Base-by-base conservation (phyloP, 78 protist genomes). In the Acrasis kona region DNA sequence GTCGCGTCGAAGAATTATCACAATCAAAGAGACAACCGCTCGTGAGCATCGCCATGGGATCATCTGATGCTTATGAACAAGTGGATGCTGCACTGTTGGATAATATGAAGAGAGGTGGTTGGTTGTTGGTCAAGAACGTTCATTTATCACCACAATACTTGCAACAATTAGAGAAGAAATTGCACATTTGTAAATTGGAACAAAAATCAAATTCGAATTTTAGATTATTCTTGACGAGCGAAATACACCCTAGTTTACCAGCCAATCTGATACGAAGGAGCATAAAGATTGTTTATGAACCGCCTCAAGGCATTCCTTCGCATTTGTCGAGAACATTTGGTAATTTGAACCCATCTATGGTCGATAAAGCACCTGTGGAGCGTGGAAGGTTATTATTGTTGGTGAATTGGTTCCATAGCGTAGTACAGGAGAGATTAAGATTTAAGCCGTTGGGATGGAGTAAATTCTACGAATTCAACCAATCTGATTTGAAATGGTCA, bases 81-180 rank as follows among this genome's bases (percentile, higher is more conserved):
- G 97, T 97, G 1, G 97, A 93, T 41, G 77, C 79, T 41, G 91
- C 93, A 29, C 83, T 96, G 28, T 30, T 38, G 10, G 70, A 58
- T 0, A 96, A 96, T 5, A 74, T 93, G 39, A 76, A 70, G 73
- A n/a, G 57, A 10, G 97, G 97, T 39, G 39, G 75, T 4, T 97
- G 99, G 99, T 91, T 95, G 29, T 78, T 95, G 72, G 88, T 97
- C 39, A 95, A 91, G 87, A 97, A 97, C 84, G 95, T 95, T 32
- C 99, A 97, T 81, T 83, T 97, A 10, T 89, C 97, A 5, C 94
- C 98, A 38, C 61, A 38, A 58, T 97, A 97, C 98, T 78, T 97
- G 40, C 39, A 39, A 29, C 74, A 76, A 66, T 32, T 95, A 39
- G 98, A 94, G 72, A 95, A 92, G 91, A 80, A 78, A 76, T 84